Base-by-base conservation (phyloP, 78 protist genomes). In the Protostelium mycophagum region DNA sequence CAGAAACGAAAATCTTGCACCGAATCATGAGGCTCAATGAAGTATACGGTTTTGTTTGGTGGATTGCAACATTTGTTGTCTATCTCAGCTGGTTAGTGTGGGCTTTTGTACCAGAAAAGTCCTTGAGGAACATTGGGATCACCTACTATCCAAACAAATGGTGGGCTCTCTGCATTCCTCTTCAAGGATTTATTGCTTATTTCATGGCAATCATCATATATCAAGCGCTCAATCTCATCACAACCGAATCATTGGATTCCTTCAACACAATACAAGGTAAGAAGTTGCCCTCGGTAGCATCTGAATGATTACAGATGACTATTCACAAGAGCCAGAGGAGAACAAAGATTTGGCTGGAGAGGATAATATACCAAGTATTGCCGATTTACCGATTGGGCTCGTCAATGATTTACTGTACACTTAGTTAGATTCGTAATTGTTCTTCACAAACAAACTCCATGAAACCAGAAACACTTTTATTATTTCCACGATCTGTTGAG, bases 11-110 rank as follows among this genome's bases (percentile, higher is more conserved):
- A n/a, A n/a, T n/a, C n/a, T n/a, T n/a, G n/a, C n/a, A n/a, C 73
- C 73, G 73, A 25, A 51, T 16, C 31, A 51, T 51, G 73, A 5
- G 73, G 5, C 73, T 51, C 73, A 51, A 51, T 51, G 94, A 91
- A 35, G 94, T 91, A 1, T 91, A 91, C 89, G 94, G 94, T 23
- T 91, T 91, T 83, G 94, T 91, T 16, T 91, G 89, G 86, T 91
- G 94, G 94, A 91, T 91, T 29, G 88, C 90, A 39, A 91, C 94
- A 39, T 88, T 91, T 35, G 36, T 91, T 38, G 94, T 90, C 5
- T 91, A 91, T 35, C 35, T 88, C 35, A 88, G 88, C 28, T 91
- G 89, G 38, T 35, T 91, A 25, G 37, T 91, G 34, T 91, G 94
- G 94, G 94, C 94, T 86, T 91, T 91, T 25, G 63, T 91, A 84